Evolutionary conservation across 148 eudicot species (phyloP).

Genomic region (Heliosperma pusillum): DNA sequence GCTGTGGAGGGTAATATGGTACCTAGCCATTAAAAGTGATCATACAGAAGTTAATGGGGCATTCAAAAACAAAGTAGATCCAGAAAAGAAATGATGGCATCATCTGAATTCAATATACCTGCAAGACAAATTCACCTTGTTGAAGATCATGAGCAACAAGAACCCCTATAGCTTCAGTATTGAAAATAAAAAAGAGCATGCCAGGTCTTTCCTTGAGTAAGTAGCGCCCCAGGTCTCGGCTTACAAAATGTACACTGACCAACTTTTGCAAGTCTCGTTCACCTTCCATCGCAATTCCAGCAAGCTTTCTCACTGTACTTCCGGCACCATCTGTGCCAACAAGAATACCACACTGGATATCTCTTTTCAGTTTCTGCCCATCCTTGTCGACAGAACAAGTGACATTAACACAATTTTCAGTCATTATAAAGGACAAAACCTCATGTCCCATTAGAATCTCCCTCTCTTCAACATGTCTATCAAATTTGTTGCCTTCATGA

Average conservation of each 20-base stretch:
- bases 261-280: conserved; percentile 86
- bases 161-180: conserved; percentile 90
- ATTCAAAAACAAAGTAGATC: not conserved
- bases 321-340: conserved; percentile 91
- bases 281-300: conserved; percentile 68
- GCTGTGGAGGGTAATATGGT: conserved; percentile 94
- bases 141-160: conserved; percentile 95
- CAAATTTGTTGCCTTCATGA: conserved; percentile 28
- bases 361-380: conserved; percentile 45
- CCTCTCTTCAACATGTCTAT: conserved; percentile 35
- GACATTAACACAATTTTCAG: conserved; percentile 51
- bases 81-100: not conserved
- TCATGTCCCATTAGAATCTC: conserved; percentile 87
- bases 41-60: not conserved
- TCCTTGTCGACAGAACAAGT: conserved; percentile 48
- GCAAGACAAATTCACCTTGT: conserved; percentile 91
- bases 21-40: conserved; percentile 40
- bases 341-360: conserved; percentile 60
- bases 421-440: conserved; percentile 45
- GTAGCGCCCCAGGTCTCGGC: conserved; percentile 69
- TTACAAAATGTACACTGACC: conserved; percentile 76
- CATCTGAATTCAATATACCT: conserved; percentile 41
- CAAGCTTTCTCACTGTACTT: conserved; percentile 71
- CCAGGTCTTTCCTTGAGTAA: conserved; percentile 80
- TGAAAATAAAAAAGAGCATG: conserved; percentile 90